Conservation (phyloP, 352 stramenopile genomes). For the Paralagenidium karlingii region DNA sequence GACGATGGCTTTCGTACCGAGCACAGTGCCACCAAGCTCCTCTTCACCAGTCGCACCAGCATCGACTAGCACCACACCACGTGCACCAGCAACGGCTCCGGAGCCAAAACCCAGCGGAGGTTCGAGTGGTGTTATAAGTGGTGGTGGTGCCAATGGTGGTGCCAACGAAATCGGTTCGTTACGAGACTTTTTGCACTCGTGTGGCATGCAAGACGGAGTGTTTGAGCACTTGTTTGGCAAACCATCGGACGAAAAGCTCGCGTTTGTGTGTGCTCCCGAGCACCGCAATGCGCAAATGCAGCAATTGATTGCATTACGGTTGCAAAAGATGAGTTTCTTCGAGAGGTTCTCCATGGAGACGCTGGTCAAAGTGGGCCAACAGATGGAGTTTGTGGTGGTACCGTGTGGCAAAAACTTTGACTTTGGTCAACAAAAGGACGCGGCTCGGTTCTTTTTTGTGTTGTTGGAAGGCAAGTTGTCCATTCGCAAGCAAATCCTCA, state of each 20-base stretch:
- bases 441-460: slow-evolving; percentile 59
- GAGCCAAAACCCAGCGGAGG: no score
- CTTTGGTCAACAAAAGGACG: slow-evolving; percentile 33
- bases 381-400: slow-evolving; percentile 60
- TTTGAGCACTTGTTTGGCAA: slow-evolving; percentile 60
- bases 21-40: no score
- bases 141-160: no score
- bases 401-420: slow-evolving; percentile 41
- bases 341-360: slow-evolving; percentile 38
- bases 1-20: no score
- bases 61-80: no score
- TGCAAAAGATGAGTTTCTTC: slow-evolving; percentile 51
- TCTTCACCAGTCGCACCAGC: no score
- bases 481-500: slow-evolving; percentile 35
- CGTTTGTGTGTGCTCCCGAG: slow-evolving; percentile 25
- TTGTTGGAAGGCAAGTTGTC: slow-evolving; percentile 40
- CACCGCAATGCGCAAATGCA: slow-evolving; percentile 30
- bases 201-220: slow-evolving; percentile 39
- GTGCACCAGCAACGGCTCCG: no score
- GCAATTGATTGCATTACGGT: slow-evolving; percentile 23
- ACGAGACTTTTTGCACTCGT: no score
- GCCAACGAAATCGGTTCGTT: no score
- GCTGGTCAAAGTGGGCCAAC: slow-evolving; percentile 21
- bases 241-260: slow-evolving; percentile 43
- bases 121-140: no score